These are phyloP conservation scores for Ceratocystis ficicola DNA, from an alignment of 2,329 filamentous ascomycete genomes.

Conservation along the genomic window DNA sequence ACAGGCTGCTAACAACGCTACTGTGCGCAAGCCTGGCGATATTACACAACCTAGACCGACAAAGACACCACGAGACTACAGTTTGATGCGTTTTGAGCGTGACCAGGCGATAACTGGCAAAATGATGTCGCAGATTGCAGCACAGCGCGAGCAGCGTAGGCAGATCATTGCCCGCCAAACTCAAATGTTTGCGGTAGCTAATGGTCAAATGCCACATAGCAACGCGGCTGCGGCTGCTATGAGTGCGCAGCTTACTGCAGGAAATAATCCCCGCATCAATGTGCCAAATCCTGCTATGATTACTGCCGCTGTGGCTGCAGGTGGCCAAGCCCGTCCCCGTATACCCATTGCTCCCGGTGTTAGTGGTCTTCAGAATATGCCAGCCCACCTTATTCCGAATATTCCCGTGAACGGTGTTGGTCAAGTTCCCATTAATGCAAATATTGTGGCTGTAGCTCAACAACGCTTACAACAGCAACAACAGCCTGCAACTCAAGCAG, in stretches of 20 bases:
- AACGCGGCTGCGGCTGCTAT: slow-evolving; percentile 4
- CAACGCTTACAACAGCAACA: slow-evolving; percentile 38
- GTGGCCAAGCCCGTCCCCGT: slow-evolving; percentile 38
- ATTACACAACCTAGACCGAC: slow-evolving; percentile 37
- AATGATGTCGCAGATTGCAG: slow-evolving; percentile 42
- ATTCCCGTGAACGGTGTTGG: slow-evolving; percentile 51
- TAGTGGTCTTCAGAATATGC: slow-evolving; percentile 39
- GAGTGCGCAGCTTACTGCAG: slow-evolving; percentile 11
- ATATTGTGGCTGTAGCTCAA: slow-evolving; percentile 28
- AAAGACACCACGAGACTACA: slow-evolving; percentile 85
- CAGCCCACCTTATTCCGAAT: slow-evolving; percentile 39
- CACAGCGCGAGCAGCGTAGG: slow-evolving; percentile 45
- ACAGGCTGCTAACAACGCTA: slow-evolving; percentile 67
- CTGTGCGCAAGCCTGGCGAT: slow-evolving; percentile 68
- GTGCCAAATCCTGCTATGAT: slow-evolving; percentile 19
- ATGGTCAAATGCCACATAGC: slow-evolving; percentile 4
- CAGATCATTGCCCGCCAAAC: slow-evolving; percentile 16
- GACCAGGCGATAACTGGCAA: slow-evolving; percentile 54
- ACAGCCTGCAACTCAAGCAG: slow-evolving; percentile 39
- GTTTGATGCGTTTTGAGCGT: slow-evolving; percentile 73
- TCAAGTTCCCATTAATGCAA: slow-evolving; percentile 55
- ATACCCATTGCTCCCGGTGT: slow-evolving; percentile 43
- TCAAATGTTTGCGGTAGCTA: slow-evolving; percentile 14
- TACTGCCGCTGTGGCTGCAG: slow-evolving; percentile 29
- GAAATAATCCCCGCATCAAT: not conserved